Evolutionary conservation across 164 flowering plant genomes (phyloP).

Genomic region (Warburgia ugandensis): DNA sequence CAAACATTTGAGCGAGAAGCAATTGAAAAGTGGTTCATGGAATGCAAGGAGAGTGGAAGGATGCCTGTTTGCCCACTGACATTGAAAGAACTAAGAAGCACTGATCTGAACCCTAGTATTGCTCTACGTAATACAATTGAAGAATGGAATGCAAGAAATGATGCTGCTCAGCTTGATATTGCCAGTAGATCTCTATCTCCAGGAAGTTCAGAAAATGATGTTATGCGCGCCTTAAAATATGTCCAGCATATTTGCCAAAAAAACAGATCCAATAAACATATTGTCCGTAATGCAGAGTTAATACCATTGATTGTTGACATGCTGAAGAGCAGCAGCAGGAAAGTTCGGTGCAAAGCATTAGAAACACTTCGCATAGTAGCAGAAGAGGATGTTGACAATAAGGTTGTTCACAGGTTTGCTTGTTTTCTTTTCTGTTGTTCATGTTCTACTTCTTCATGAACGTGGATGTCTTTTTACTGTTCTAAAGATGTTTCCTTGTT

Average conservation of each 20-base stretch:
- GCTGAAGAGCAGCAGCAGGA: conserved; percentile 72
- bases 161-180: conserved; percentile 73
- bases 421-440: too few relatives aligned
- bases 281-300: conserved; percentile 49
- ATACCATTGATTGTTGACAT: conserved; percentile 64
- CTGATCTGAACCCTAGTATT: conserved; percentile 80
- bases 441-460: too few relatives aligned
- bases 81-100: conserved; percentile 50
- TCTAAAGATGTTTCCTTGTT: conserved; percentile 9
- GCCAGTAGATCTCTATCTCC: conserved; percentile 50
- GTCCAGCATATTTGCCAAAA: conserved; percentile 56
- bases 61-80: conserved; percentile 81
- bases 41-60: conserved; percentile 73
- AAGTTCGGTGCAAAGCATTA: conserved; percentile 60
- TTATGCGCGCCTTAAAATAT: conserved; percentile 53
- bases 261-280: conserved; percentile 48
- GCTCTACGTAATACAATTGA: conserved; percentile 81
- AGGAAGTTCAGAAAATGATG: conserved; percentile 47
- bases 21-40: conserved; percentile 87
- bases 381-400: conserved; percentile 70
- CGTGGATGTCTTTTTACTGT: not conserved
- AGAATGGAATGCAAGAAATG: conserved; percentile 92
- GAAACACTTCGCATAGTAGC: conserved; percentile 75
- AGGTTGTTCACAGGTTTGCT: conserved; percentile 45
- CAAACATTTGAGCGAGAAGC: conserved; percentile 89